Conservation (phyloP, 129 eudicot species). For the carrot (Daucus carota) region DNA sequence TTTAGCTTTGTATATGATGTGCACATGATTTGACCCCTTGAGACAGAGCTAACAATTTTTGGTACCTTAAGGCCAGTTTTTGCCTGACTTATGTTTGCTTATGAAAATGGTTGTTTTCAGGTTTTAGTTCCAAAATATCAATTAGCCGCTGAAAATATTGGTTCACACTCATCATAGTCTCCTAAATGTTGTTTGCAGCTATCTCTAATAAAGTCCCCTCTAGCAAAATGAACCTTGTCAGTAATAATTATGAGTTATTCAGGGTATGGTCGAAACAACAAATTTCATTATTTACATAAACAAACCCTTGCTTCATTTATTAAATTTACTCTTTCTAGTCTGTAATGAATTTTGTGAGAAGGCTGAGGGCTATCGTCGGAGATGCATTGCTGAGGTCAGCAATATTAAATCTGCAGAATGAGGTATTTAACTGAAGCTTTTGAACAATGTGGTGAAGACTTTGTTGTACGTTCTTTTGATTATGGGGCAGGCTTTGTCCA, state of each 20-base stretch:
- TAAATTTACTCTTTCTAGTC: neutral
- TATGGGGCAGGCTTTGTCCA: too few relatives aligned
- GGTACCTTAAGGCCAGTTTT: neutral
- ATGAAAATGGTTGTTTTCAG: conserved; percentile 18
- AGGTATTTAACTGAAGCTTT: conserved; percentile 22
- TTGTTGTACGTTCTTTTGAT: too few relatives aligned
- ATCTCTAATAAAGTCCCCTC: conserved; percentile 29
- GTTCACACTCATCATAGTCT: neutral
- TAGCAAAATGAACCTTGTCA: conserved; percentile 24
- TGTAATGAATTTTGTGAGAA: conserved; percentile 23
- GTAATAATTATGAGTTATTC: conserved; percentile 25
- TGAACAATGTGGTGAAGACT: neutral
- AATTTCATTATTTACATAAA: neutral
- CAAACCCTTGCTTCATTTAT: neutral
- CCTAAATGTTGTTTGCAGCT: conserved; percentile 43
- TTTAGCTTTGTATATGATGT: too few relatives aligned
- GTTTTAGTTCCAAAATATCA: conserved; percentile 8
- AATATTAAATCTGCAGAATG: conserved; percentile 19
- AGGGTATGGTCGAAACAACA: conserved; percentile 20
- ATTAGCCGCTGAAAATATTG: neutral
- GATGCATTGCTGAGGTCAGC: conserved; percentile 30
- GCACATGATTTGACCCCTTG: too few relatives aligned
- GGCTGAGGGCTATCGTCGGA: conserved; percentile 35
- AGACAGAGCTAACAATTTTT: too few relatives aligned
- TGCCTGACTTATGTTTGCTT: neutral